Evolutionary conservation across 495 filamentous ascomycete genomes (phyloP).

Genomic region (Tuber umbilicatum): DNA sequence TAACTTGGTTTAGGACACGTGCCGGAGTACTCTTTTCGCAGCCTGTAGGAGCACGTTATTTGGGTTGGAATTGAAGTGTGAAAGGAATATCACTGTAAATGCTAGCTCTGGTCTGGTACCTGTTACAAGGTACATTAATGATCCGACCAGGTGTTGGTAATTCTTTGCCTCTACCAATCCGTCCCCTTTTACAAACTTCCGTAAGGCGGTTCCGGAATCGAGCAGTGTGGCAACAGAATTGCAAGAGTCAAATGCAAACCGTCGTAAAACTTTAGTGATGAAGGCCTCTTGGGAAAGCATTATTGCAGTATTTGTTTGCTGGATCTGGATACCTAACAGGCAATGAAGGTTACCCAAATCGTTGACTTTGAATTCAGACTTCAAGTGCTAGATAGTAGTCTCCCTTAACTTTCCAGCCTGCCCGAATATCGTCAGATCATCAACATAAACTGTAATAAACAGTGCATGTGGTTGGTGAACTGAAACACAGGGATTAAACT

Average conservation of each 20-base stretch:
- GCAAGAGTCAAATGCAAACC: constrained; percentile 1
- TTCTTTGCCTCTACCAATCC: not conserved
- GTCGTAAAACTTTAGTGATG: not conserved
- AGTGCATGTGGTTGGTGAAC: not conserved
- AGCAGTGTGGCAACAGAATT: not conserved
- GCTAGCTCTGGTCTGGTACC: constrained; percentile 28
- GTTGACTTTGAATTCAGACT: constrained; percentile 7
- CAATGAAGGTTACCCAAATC: not conserved
- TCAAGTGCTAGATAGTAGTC: no score
- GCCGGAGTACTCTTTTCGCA: constrained; percentile 14
- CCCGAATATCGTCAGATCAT: no score
- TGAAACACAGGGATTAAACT: no score
- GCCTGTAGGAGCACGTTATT: not conserved
- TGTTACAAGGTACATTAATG: no score
- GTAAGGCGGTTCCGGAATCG: not conserved
- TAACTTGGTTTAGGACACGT: not conserved
- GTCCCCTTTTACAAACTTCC: not conserved
- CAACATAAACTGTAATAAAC: no score
- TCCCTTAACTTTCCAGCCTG: no score
- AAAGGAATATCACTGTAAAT: constrained; percentile 10
- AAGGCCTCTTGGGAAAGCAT: not conserved
- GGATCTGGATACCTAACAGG: constrained; percentile 2
- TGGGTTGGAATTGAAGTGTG: constrained; percentile 15
- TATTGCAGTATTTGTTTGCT: not conserved
- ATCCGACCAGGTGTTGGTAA: constrained; percentile 11